Conservation (phyloP, 1,139 yeast species). For the Suhomyces terraborum region DNA sequence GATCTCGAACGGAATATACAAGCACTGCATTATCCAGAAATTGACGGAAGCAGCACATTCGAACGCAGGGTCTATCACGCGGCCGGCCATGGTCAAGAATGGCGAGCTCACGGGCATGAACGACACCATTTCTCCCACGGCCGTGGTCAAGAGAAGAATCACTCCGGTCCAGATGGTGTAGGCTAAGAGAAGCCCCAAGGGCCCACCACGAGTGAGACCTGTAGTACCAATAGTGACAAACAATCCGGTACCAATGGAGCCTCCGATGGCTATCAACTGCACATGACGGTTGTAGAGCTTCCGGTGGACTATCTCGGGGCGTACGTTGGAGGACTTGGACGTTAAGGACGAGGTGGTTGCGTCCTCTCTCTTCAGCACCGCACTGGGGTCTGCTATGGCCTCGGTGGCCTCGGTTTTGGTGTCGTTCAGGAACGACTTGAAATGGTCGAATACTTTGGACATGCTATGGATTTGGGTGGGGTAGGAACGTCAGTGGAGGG, state of each 20-base stretch:
- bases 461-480: neutral
- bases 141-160: conserved; percentile 61
- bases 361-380: too few relatives aligned
- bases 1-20: conserved; percentile 79
- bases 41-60: conserved; percentile 82
- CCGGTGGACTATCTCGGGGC: conserved; percentile 15
- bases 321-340: conserved; percentile 3
- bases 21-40: conserved; percentile 74
- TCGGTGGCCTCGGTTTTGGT: conserved; percentile 3
- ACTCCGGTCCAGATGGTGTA: conserved; percentile 51
- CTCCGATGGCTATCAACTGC: conserved; percentile 52
- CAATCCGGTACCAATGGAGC: conserved; percentile 52
- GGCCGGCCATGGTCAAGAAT: conserved; percentile 54
- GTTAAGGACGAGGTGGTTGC: conserved; percentile 6
- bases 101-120: conserved; percentile 73
- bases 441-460: conserved; percentile 8
- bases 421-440: neutral
- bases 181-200: conserved; percentile 46
- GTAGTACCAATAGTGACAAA: conserved; percentile 50
- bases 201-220: conserved; percentile 49
- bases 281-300: conserved; percentile 39
- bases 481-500: neutral
- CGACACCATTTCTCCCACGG: conserved; percentile 83
- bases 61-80: conserved; percentile 64
- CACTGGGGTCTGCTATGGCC: too few relatives aligned